Base-by-base conservation (phyloP, 2,329 filamentous ascomycete species). In the Mariannaea sp. region DNA sequence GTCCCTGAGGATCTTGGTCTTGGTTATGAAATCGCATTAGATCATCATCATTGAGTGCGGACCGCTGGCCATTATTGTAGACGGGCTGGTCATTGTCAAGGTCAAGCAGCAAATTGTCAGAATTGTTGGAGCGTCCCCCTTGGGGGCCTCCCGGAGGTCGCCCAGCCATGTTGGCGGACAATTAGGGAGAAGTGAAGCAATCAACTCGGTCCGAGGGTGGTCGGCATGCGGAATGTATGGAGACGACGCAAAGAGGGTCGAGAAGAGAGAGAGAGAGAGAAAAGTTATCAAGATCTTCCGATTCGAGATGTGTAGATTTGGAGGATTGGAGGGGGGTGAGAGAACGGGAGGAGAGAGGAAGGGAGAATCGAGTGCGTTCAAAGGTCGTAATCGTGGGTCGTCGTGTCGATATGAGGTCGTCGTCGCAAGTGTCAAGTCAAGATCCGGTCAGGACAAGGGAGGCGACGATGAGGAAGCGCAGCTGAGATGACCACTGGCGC, bases 31-130 rank as follows among this genome's bases (percentile, higher is more conserved):
- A 84, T 70, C 85, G 83, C 68, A 93, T 77, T 41, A 96, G 79
- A 61, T 92, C 86, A 62, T 95, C 88, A 71, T 96, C 92, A 71
- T 87, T 87, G 56, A 89, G 77, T n/a, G 88, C 84, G 43, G 92
- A 87, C 53, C 85, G 84, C 71, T 92, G 88, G 58, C 91, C 91
- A 61, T 81, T 81, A 70, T 82, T 84, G 74, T 97, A 96, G 54
- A 81, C 71, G 47, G 88, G 85, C 62, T 86, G 83, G 53, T 87
- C 80, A 67, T 88, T 85, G 65, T 89, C 85, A 60, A 90, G 79
- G 71, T 92, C 89, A 70, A 92, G 84, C 53, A 92, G 80, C 56
- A 91, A 81, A 69, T 87, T 81, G 68, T 84, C 75, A 65, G 71
- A 73, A 65, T 75, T 73, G 64, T 69, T 71, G 58, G 77, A 75